Conservation (phyloP, 208 protist species). For the Trypanosoma platydactyli region DNA sequence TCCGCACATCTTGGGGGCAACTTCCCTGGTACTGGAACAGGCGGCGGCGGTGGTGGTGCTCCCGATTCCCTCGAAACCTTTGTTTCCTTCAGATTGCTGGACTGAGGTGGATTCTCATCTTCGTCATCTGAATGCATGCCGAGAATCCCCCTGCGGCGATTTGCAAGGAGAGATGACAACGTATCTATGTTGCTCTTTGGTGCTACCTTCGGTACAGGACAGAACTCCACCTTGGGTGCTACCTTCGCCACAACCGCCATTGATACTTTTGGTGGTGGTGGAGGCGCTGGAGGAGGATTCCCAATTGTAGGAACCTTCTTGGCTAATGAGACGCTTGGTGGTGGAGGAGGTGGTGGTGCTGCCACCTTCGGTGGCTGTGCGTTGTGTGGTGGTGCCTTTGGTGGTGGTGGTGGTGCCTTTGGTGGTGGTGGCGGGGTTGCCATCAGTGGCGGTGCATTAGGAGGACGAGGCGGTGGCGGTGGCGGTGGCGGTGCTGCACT, state of each 20-base stretch:
- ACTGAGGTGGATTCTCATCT: background rate
- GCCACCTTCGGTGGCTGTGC: conserved; percentile 7
- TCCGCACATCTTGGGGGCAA: conserved; percentile 14
- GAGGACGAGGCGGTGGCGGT: conserved; percentile 21
- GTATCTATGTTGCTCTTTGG: conserved; percentile 32
- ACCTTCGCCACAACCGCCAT: conserved; percentile 1
- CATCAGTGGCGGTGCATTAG: conserved; percentile 24
- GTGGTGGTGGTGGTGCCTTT: conserved; percentile 37
- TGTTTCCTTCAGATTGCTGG: conserved; percentile 12
- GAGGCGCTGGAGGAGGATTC: conserved; percentile 18
- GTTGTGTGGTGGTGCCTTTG: conserved; percentile 15
- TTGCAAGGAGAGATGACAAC: conserved; percentile 32
- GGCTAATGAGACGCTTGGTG: conserved; percentile 1
- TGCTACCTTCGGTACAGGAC: conserved; percentile 10
- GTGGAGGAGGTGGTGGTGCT: conserved; percentile 26
- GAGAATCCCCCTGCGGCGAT: conserved; percentile 33
- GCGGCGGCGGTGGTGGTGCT: conserved; percentile 18
- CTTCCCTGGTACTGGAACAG: conserved; percentile 26
- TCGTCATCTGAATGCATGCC: conserved; percentile 44
- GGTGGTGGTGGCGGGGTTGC: conserved; percentile 35
- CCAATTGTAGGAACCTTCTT: conserved; percentile 4
- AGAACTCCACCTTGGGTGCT: background rate
- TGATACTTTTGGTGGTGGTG: conserved; percentile 7
- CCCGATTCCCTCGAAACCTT: background rate
- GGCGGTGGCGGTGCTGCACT: conserved; percentile 13